Conservation (phyloP, 805 yeast genomes). For the Schwanniomyces vanrijiae region DNA sequence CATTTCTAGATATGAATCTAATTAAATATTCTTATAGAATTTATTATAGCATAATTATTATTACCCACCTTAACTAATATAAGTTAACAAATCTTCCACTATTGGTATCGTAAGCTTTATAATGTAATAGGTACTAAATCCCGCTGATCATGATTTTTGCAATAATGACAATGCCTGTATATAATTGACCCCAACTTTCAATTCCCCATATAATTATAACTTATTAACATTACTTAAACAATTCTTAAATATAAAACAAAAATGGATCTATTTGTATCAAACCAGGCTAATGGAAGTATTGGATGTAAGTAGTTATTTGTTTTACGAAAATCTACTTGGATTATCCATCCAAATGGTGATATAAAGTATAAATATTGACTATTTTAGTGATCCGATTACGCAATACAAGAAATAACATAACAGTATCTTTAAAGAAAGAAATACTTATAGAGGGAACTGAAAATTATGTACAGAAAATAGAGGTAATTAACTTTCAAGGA, state of each 20-base stretch:
- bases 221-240: background rate
- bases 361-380: slow-evolving; percentile 11
- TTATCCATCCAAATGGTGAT: background rate
- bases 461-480: slow-evolving; percentile 21
- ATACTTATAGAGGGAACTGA: slow-evolving; percentile 11
- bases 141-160: background rate
- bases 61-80: no score
- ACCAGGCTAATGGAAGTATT: slow-evolving; percentile 16
- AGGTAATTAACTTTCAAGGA: slow-evolving; percentile 17
- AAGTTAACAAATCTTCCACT: no score
- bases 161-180: background rate
- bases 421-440: slow-evolving; percentile 14
- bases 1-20: slow-evolving; percentile 57
- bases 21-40: slow-evolving; percentile 50
- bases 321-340: background rate
- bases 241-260: background rate
- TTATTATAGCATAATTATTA: background rate
- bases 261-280: slow-evolving; percentile 18
- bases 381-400: slow-evolving; percentile 16
- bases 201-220: background rate
- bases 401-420: slow-evolving; percentile 6
- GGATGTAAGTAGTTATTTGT: slow-evolving; percentile 15
- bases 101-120: no score
- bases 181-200: background rate
- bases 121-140: no score